phyloP scores from a whole-genome alignment of 768 basidiomycete species.

The Suillus clintonianus region DNA sequence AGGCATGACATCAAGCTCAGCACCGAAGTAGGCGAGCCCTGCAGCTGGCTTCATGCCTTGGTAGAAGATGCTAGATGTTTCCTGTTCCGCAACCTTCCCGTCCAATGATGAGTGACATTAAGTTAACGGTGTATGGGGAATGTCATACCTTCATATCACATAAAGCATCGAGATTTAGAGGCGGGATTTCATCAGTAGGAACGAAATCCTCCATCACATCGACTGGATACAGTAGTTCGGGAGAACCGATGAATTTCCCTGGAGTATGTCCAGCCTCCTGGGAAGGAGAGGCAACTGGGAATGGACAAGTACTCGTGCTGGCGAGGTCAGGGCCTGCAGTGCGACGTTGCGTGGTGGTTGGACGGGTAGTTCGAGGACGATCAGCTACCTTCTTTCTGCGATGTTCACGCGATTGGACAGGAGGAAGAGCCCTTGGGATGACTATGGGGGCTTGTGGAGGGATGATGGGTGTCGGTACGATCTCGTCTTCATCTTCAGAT shows the following conservation, averaged over 20 bases:
- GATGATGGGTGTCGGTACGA: neutral
- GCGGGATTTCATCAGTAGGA: slow-evolving; percentile 37
- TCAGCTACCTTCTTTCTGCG: slow-evolving; percentile 10
- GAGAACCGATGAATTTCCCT: slow-evolving; percentile 10
- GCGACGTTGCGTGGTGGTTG: neutral
- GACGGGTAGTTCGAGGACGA: slow-evolving; percentile 7
- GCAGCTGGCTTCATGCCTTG: slow-evolving; percentile 22
- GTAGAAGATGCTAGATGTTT: slow-evolving; percentile 14
- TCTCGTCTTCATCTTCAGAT: neutral
- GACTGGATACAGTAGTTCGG: slow-evolving; percentile 18
- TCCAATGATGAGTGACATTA: neutral
- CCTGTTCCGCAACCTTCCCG: slow-evolving; percentile 3
- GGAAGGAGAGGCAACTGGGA: neutral
- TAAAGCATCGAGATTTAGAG: slow-evolving; percentile 29
- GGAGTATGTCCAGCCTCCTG: slow-evolving; percentile 7
- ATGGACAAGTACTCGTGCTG: slow-evolving; percentile 1
- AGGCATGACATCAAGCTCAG: slow-evolving; percentile 30
- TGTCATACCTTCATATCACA: slow-evolving; percentile 21
- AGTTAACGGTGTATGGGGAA: neutral
- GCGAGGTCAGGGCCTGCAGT: neutral
- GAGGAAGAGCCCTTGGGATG: neutral
- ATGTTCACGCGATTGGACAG: neutral
- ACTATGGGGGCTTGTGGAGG: neutral
- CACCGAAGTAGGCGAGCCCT: slow-evolving; percentile 25
- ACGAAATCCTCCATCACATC: slow-evolving; percentile 27